Evolutionary conservation across 225 moss, liverwort and hornwort species (phyloP).

Genomic region (Physcomitrellopsis africana): DNA sequence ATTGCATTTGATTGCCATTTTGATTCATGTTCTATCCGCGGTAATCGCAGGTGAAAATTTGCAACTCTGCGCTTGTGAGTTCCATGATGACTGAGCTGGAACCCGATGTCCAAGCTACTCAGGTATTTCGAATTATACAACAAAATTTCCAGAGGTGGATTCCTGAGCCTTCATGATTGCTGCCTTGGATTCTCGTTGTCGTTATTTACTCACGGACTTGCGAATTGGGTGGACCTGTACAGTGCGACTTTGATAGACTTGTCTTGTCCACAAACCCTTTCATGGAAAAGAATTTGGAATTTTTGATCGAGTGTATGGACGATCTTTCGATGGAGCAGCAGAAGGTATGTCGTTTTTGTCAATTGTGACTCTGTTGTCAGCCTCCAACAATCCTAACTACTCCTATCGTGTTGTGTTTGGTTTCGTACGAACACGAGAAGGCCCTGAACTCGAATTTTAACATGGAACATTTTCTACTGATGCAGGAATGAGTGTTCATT

Average conservation of each 20-base stretch:
- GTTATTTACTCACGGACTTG: conserved; percentile 8
- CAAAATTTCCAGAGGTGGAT: background rate
- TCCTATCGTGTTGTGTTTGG: too few relatives aligned
- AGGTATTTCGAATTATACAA: conserved; percentile 30
- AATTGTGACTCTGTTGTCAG: too few relatives aligned
- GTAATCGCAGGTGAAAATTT: conserved; percentile 67
- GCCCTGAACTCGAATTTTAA: too few relatives aligned
- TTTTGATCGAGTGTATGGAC: conserved; percentile 99
- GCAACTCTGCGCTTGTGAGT: conserved; percentile 83
- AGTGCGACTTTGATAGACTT: conserved; percentile 85
- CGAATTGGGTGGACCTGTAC: conserved; percentile 38
- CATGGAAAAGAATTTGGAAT: conserved; percentile 88
- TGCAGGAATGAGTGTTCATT: too few relatives aligned
- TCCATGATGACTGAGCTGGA: conserved; percentile 88
- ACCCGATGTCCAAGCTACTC: conserved; percentile 67
- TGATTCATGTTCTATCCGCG: conserved; percentile 7
- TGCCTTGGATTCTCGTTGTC: background rate
- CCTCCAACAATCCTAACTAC: too few relatives aligned
- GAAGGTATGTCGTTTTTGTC: conserved; percentile 59
- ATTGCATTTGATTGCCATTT: background rate
- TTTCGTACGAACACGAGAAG: too few relatives aligned
- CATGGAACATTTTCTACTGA: too few relatives aligned
- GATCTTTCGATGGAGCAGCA: conserved; percentile 99
- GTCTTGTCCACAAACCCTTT: conserved; percentile 81
- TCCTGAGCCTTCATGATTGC: background rate